These are phyloP conservation scores for Nymphaea colorata DNA, from an alignment of 164 flowering plant species.

Conservation along the genomic window DNA sequence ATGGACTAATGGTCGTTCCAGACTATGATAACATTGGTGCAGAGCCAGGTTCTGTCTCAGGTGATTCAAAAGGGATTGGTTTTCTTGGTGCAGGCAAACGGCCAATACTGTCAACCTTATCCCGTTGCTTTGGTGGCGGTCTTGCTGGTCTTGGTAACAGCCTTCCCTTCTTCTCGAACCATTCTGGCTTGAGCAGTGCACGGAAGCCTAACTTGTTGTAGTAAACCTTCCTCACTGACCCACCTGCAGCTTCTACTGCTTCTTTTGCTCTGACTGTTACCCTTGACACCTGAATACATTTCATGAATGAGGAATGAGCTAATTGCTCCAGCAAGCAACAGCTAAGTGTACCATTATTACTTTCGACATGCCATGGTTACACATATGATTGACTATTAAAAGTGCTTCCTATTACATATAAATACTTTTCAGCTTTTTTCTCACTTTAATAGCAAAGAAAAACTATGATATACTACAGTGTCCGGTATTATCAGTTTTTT, in stretches of 20 bases:
- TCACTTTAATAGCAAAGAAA: too few species aligned
- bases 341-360: too few species aligned
- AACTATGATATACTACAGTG: too few species aligned
- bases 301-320: not conserved
- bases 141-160: slow-evolving; percentile 82
- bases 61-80: slow-evolving; percentile 54
- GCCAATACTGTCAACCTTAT: slow-evolving; percentile 92
- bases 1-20: not conserved
- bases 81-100: slow-evolving; percentile 93
- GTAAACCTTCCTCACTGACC: slow-evolving; percentile 65
- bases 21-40: slow-evolving; percentile 6
- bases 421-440: too few species aligned
- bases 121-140: slow-evolving; percentile 81
- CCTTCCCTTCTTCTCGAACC: slow-evolving; percentile 95
- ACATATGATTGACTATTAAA: too few species aligned
- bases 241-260: slow-evolving; percentile 92
- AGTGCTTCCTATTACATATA: too few species aligned
- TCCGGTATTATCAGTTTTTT: too few species aligned
- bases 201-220: slow-evolving; percentile 87
- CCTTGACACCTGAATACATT: slow-evolving; percentile 63
- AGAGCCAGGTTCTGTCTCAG: slow-evolving; percentile 10
- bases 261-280: slow-evolving; percentile 84
- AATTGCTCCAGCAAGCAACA: too few species aligned
- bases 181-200: slow-evolving; percentile 87
- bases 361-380: too few species aligned